Base-by-base conservation (phyloP, 2,329 filamentous ascomycete species). In the Teratosphaeria destructans region DNA sequence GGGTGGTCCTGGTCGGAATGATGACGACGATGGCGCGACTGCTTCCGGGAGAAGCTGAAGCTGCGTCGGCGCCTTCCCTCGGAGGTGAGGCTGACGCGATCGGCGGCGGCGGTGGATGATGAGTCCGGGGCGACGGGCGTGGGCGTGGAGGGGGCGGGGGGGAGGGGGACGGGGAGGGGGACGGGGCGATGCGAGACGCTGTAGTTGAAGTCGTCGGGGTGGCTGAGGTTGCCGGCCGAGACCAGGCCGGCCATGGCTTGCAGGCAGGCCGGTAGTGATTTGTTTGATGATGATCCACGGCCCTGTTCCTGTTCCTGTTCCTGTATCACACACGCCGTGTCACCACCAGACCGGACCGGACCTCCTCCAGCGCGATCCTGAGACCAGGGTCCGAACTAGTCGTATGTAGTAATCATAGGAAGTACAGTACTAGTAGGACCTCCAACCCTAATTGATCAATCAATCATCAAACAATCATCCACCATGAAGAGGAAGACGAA, bases 181-280 rank as follows among this genome's bases (percentile, higher is more conserved):
- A 29, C 29, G 4, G 29, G 29, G 26, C 66, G 64, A 59, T 67
- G 67, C 26, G 64, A 59, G 34, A 58, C 43, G 23, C 61, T 64
- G 57, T 67, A 68, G 61, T 68, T 65, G 37, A 62, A 60, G 34
- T 58, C 60, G 43, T 66, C 66, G 47, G 60, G 54, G 16, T 60
- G 55, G 11, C 52, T 57, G 27, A 62, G 37, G 16, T 43, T 54
- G 8, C 49, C 43, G 5, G 54, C 39, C 3, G 47, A 54, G 23
- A 56, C 60, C 26, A 60, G 27, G 12, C 54, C 60, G 5, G 60
- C 57, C 59, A 60, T 60, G 3, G 43, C 8, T 6, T 3, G 8
- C 23, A 16, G 19, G 19, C 19, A 19, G 19, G 19, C 19, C 19
- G 1, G 19, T 19, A 1, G 19, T 19, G 19, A 19, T 19, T 19